phyloP scores from a whole-genome alignment of 2,329 filamentous ascomycete genomes.

The Botrytis hyacinthi region DNA sequence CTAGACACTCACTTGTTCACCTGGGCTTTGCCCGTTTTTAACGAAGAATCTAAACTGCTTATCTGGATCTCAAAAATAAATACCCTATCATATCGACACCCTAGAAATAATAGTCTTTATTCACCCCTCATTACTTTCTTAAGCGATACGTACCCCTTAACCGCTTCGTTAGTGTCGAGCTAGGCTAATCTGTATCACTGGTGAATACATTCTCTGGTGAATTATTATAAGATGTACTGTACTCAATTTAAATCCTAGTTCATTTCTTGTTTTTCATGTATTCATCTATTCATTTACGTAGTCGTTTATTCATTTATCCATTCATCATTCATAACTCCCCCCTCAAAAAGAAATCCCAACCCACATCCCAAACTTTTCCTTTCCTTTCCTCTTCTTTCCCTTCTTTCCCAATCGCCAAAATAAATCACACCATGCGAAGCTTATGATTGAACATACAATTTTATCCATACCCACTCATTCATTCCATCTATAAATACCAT shows the following conservation, averaged over 20 bases:
- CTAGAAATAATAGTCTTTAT: background rate
- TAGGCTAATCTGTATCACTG: background rate
- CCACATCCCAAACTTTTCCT: background rate
- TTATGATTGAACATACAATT: background rate
- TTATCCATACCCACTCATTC: background rate
- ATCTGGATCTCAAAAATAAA: fast-evolving
- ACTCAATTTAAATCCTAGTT: too few relatives aligned
- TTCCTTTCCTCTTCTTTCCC: background rate
- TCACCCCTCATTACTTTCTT: background rate
- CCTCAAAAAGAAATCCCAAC: background rate
- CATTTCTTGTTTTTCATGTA: background rate
- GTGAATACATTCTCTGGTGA: background rate
- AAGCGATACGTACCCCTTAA: background rate
- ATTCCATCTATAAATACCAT: too few relatives aligned
- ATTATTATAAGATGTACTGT: background rate
- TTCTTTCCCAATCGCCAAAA: background rate
- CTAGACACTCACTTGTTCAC: background rate
- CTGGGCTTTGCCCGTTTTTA: too few relatives aligned
- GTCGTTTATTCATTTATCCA: background rate
- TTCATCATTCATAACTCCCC: background rate
- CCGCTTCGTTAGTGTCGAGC: background rate
- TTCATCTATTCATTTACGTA: background rate
- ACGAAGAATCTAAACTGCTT: background rate
- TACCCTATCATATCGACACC: background rate
- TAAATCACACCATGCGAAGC: too few relatives aligned